These are phyloP conservation scores for Fusarium redolens DNA, from an alignment of 2,329 filamentous ascomycete species.

Conservation along the genomic window DNA sequence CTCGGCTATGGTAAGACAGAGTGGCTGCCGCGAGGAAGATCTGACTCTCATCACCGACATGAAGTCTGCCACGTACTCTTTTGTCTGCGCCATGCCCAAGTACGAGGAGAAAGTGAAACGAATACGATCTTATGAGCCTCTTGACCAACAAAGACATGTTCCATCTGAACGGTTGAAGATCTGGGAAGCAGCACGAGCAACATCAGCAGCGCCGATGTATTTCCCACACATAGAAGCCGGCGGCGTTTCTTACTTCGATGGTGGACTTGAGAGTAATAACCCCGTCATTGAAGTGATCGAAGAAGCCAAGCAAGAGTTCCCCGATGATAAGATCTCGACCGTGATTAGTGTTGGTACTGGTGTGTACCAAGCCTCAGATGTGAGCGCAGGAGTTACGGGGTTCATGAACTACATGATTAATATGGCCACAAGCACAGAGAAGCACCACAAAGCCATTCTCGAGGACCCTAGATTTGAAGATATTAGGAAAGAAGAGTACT, in stretches of 20 bases:
- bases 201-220: not conserved
- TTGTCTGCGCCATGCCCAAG: not conserved
- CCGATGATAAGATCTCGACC: not conserved
- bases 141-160: not conserved
- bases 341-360: not conserved
- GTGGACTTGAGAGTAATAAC: not conserved
- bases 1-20: not conserved
- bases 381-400: not conserved
- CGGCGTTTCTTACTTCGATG: not conserved
- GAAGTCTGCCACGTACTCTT: not conserved
- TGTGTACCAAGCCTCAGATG: not conserved
- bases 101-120: not conserved
- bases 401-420: constrained; percentile 2
- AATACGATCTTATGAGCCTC: not conserved
- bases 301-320: not conserved
- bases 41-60: not conserved
- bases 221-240: not conserved
- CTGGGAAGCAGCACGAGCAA: constrained; percentile 1
- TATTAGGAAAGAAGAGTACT: not conserved
- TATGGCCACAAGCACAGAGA: not conserved
- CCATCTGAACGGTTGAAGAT: not conserved
- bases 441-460: not conserved
- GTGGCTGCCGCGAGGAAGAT: not conserved
- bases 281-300: not conserved
- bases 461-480: not conserved